Percentiles rank a stretch among this genome's conserved stretches.
Evolutionary conservation across 2,329 filamentous ascomycete species (phyloP).

Genomic region (Rhynchosporium agropyri): DNA sequence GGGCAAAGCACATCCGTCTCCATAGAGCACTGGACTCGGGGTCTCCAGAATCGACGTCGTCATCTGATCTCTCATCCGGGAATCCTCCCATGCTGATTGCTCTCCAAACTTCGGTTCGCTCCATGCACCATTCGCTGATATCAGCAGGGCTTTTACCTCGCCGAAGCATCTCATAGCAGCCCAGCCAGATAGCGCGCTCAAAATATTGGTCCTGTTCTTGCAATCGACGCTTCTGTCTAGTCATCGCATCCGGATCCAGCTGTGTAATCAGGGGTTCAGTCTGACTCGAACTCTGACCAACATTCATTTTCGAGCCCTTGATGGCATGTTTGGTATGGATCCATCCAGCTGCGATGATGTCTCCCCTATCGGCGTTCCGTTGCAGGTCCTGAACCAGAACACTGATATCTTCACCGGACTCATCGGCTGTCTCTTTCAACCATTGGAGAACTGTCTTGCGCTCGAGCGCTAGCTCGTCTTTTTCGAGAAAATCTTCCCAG

Average conservation of each 20-base stretch:
- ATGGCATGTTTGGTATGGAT: conserved; percentile 88
- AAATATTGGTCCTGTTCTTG: conserved; percentile 85
- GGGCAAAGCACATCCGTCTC: conserved; percentile 74
- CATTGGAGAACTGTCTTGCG: conserved; percentile 81
- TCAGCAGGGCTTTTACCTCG: conserved; percentile 74
- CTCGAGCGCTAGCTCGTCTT: conserved; percentile 74
- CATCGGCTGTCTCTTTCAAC: conserved; percentile 76
- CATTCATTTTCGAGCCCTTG: conserved; percentile 68
- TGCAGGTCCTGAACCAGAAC: conserved; percentile 76
- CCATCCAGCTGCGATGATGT: conserved; percentile 86
- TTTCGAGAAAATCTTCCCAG: conserved; percentile 74
- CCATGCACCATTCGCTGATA: conserved; percentile 83
- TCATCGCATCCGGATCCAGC: conserved; percentile 87
- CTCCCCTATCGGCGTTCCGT: conserved; percentile 74
- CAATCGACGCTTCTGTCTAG: conserved; percentile 74
- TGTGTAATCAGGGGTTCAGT: conserved; percentile 76
- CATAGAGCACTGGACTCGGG: conserved; percentile 63
- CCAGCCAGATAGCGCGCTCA: conserved; percentile 87
- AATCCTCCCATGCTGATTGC: conserved; percentile 79
- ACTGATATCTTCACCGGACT: conserved; percentile 70
- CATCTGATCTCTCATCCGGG: conserved; percentile 54
- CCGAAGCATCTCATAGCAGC: conserved; percentile 91
- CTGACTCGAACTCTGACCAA: conserved; percentile 56
- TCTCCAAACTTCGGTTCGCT: conserved; percentile 86
- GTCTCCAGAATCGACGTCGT: conserved; percentile 50